Evolutionary conservation across 73 alveolate genomes (phyloP), one percentile per base, ranked within the genome.

Genomic region (Paramecium caudatum): DNA sequence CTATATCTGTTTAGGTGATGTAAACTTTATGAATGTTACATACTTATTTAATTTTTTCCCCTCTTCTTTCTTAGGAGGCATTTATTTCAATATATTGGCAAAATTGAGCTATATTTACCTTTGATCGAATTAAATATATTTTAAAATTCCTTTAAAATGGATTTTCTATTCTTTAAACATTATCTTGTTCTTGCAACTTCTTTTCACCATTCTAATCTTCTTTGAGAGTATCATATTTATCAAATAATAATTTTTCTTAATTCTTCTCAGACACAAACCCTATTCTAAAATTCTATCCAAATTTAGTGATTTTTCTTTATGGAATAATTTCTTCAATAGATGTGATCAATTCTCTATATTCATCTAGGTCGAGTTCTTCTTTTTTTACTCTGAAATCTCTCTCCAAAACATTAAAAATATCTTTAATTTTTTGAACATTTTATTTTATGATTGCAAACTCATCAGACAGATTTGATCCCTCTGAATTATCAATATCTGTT

Each of bases 341-440:
- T 0, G 55, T 74, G 7, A 74, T 74, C 7, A 74, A 12, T 27
- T 74, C 88, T 74, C 88, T 74, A 41, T 74, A 74, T 15, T 41
- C 68, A 74, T 74, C 88, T 23, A 74, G 43, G 32, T 74, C 88
- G 7, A 74, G 32, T 39, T 74, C 88, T 74, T 74, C 88, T 17
- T 74, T 74, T 45, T 74, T 74, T 16, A 74, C 47, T 74, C 88
- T 3, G 32, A 41, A 74, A 74, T 74, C 88, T 74, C 88, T 74
- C 32, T 74, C 88, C 43, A 74, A 45, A 8, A 41, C 68, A 74
- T 74, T 74, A 17, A 74, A 74, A 1, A 74, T 74, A 3, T 45
- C 68, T 74, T 74, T 74, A n/a, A 74, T 74, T 39, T 74, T 37
- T 15, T 74, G 19, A 16, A 74, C 88, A 39, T 23, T 74, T 74